A percentile compares a stretch with the other conserved stretches of the same genome.
These are phyloP conservation scores for Aspergillus aculeatus DNA, from an alignment of 2,329 filamentous ascomycete species.

Conservation along the genomic window DNA sequence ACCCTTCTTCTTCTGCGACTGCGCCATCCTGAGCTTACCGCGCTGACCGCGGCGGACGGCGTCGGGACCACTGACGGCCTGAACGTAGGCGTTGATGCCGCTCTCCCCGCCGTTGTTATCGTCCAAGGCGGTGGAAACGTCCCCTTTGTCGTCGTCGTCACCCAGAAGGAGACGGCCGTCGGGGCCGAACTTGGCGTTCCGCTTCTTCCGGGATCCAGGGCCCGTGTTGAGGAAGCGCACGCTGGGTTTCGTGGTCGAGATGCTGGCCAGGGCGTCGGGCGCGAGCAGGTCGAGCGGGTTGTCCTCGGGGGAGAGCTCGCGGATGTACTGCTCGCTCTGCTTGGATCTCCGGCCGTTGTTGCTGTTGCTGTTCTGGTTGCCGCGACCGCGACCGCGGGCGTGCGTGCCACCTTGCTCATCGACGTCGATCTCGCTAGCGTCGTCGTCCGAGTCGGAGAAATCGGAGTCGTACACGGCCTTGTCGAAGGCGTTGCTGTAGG, in stretches of 20 bases:
- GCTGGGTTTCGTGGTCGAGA: slow-evolving; percentile 81
- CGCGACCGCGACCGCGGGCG: slow-evolving; percentile 30
- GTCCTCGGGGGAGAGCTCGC: slow-evolving; percentile 76
- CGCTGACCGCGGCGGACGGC: slow-evolving; percentile 58
- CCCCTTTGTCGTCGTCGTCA: slow-evolving; percentile 35
- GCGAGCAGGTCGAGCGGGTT: slow-evolving; percentile 94
- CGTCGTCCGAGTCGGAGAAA: slow-evolving; percentile 77
- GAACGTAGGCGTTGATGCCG: slow-evolving; percentile 60
- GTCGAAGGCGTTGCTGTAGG: slow-evolving; percentile 22
- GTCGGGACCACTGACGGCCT: slow-evolving; percentile 60
- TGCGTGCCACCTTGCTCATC: slow-evolving; percentile 37
- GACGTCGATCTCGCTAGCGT: slow-evolving; percentile 48
- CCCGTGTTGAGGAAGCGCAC: slow-evolving; percentile 45
- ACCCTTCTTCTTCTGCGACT: slow-evolving; percentile 38
- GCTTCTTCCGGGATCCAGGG: slow-evolving; percentile 40
- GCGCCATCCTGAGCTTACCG: slow-evolving; percentile 60
- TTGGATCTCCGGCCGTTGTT: slow-evolving; percentile 48
- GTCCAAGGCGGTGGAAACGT: slow-evolving; percentile 49
- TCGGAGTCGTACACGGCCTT: slow-evolving; percentile 71
- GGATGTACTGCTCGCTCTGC: slow-evolving; percentile 70
- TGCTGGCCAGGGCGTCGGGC: slow-evolving; percentile 83
- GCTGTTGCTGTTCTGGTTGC: background rate
- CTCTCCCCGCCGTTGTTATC: slow-evolving; percentile 23
- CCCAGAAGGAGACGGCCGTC: slow-evolving; percentile 48
- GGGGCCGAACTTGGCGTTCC: slow-evolving; percentile 42